Conservation (phyloP, 345 rosid species). For the Hibiscus mutabilis region DNA sequence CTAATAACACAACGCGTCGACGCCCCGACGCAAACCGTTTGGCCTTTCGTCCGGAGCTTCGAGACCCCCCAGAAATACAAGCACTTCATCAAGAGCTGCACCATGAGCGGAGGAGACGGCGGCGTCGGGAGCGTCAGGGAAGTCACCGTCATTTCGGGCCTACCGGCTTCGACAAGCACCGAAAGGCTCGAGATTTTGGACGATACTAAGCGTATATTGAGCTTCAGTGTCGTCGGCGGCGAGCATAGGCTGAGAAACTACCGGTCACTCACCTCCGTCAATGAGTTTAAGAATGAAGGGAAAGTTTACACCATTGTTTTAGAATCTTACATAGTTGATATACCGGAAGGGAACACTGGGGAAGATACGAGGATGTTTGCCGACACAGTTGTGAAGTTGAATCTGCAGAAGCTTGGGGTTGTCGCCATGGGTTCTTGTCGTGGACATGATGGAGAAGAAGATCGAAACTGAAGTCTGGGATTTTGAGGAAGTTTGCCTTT, state of each 20-base stretch:
- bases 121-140: slow-evolving; percentile 65
- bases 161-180: slow-evolving; percentile 84
- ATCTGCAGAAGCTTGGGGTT: slow-evolving; percentile 73
- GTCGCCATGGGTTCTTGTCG: slow-evolving; percentile 44
- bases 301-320: slow-evolving; percentile 54
- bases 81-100: slow-evolving; percentile 73
- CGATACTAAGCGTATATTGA: slow-evolving; percentile 52
- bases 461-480: too few species aligned
- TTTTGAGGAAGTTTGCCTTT: too few species aligned
- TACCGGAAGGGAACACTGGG: slow-evolving; percentile 71
- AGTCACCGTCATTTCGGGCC: slow-evolving; percentile 66
- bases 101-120: slow-evolving; percentile 40
- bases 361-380: slow-evolving; percentile 83
- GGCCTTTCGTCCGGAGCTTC: slow-evolving; percentile 64
- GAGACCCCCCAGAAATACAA: slow-evolving; percentile 71
- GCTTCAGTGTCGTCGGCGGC: slow-evolving; percentile 78
- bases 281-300: slow-evolving; percentile 42
- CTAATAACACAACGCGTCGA: slow-evolving; percentile 67
- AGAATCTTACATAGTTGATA: slow-evolving; percentile 77
- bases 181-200: slow-evolving; percentile 76
- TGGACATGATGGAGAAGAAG: slow-evolving; percentile 23
- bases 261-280: slow-evolving; percentile 70
- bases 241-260: slow-evolving; percentile 75
- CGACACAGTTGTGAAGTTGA: slow-evolving; percentile 82
- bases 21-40: slow-evolving; percentile 50